A percentile compares a stretch with the other conserved stretches of the same genome.
Evolutionary conservation across 257 asterid genomes (phyloP).

Genomic region (Sherardia arvensis): DNA sequence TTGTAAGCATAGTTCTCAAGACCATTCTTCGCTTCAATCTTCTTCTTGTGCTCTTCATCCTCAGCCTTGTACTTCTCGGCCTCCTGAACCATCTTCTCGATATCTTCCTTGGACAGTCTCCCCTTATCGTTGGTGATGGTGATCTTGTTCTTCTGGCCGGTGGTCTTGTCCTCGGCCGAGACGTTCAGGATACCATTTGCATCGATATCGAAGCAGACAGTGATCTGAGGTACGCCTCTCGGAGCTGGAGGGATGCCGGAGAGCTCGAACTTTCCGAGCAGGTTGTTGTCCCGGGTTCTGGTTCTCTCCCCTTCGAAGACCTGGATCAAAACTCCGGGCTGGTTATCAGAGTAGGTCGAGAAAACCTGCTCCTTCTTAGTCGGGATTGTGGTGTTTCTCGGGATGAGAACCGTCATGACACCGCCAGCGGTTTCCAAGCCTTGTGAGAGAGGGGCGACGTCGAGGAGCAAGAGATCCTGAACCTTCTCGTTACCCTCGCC

Average conservation of each 20-base stretch:
- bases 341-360: constrained; percentile 22
- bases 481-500: constrained; percentile 31
- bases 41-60: constrained; percentile 28
- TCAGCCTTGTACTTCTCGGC: constrained; percentile 26
- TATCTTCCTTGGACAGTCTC: constrained; percentile 24
- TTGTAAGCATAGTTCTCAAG: constrained; percentile 23
- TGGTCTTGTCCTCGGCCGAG: constrained; percentile 32
- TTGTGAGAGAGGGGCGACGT: constrained; percentile 22
- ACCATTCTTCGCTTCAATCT: constrained; percentile 24
- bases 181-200: constrained; percentile 30
- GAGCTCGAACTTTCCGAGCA: constrained; percentile 26
- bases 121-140: constrained; percentile 37
- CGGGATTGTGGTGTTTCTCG: constrained; percentile 29
- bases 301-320: constrained; percentile 30
- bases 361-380: constrained; percentile 30
- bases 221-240: constrained; percentile 25
- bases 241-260: constrained; percentile 28
- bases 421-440: constrained; percentile 32
- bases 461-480: constrained; percentile 21
- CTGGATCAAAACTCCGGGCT: constrained; percentile 30
- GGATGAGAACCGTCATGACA: constrained; percentile 25
- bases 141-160: constrained; percentile 30
- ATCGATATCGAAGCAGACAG: constrained; percentile 26
- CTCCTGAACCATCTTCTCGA: constrained; percentile 31
- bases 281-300: constrained; percentile 24